These are phyloP conservation scores for Ganoderma leucocontextum DNA, from an alignment of 1,284 basidiomycete species.

Conservation along the genomic window DNA sequence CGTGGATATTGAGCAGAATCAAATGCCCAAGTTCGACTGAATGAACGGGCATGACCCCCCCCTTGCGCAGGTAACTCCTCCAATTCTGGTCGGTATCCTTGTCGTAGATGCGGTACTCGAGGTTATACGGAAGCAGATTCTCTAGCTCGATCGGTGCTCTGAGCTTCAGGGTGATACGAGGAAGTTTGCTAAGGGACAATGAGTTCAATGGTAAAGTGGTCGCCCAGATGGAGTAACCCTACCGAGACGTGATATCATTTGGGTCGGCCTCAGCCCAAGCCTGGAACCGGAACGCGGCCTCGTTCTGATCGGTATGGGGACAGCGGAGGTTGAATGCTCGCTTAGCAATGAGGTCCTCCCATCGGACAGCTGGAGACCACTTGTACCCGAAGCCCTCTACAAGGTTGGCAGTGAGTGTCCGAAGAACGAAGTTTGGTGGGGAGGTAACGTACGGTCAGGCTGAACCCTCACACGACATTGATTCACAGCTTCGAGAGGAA, in stretches of 20 bases:
- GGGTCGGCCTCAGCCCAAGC: conserved; percentile 88
- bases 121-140: conserved; percentile 94
- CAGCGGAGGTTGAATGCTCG: conserved; percentile 88
- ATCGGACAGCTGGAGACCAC: conserved; percentile 91
- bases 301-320: conserved; percentile 81
- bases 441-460: conserved; percentile 81
- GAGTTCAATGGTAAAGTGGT: conserved; percentile 13
- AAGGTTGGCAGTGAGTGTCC: conserved; percentile 19
- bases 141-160: conserved; percentile 98
- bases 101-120: conserved; percentile 97
- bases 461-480: conserved; percentile 88
- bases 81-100: conserved; percentile 93
- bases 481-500: conserved; percentile 93
- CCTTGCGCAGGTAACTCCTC: conserved; percentile 93
- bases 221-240: conserved; percentile 30
- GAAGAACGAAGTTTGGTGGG: conserved; percentile 1
- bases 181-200: conserved; percentile 71
- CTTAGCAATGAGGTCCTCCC: conserved; percentile 89
- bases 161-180: conserved; percentile 85
- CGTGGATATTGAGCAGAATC: conserved; percentile 89
- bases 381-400: conserved; percentile 94
- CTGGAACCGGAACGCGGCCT: conserved; percentile 96
- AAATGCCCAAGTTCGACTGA: conserved; percentile 96
- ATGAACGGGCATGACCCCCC: conserved; percentile 96
- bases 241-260: conserved; percentile 70